Base-by-base conservation (phyloP, 257 asterid species). In the Schizonepeta tenuifolia region DNA sequence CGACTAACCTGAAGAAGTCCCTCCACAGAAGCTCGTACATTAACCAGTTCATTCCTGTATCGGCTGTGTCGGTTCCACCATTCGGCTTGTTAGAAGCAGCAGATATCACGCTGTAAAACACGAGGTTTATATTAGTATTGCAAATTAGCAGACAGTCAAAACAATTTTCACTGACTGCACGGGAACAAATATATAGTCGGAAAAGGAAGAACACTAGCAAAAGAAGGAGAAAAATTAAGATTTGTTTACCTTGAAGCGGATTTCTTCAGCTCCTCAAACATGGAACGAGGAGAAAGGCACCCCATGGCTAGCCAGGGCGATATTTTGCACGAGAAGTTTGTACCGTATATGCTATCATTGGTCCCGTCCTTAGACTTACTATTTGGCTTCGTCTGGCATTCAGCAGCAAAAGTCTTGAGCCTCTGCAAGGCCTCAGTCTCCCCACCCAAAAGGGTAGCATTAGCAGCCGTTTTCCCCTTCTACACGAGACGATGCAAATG, bases 251-350 rank as follows among this genome's bases (percentile, higher is more conserved):
- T 84, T 35, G 97, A 81, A 54, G 92, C 82, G 11, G 92, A 81
- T 76, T 90, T 95, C 77, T 90, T 90, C 60, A 95, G 83, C 81
- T 92, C 99, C 57, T 90, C 98, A 73, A 88, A 95, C 98, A 95
- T 87, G 78, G 91, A 87, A 10, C 99, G 98, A 21, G 99, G 98
- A 77, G 99, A 95, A 70, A 95, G 96, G 82, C 98, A 92, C 33
- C 99, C 99, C 92, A 88, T 84, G 69, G 98, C 92, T 24, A 95
- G 93, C 99, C 99, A 95, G 6, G 99, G 99, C 12, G 99, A 92
- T 81, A 95, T 90, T 77, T 90, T 92, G 86, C 99, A 90, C 1
- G 97, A 95, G 75, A 95, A 89, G 73, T 92, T 95, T 38, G 99
- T 96, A 81, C 98, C 98, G 55, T 87, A 95, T 65, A 92, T 87